Evolutionary conservation across 306 rosid genomes (phyloP).

Genomic region (Malus asiatica): DNA sequence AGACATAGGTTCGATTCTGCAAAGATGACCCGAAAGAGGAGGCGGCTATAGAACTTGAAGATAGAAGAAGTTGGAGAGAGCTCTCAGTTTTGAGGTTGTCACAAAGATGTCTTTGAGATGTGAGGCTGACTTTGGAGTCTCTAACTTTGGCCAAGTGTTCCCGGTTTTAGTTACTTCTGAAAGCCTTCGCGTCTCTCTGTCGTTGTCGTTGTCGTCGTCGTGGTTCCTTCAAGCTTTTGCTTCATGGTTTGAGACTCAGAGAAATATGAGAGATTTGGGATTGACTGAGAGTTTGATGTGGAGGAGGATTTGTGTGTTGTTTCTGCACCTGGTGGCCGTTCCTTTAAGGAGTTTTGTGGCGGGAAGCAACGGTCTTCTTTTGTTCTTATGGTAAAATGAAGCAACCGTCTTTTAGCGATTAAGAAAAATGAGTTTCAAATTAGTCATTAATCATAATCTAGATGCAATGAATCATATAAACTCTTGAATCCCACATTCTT

Average conservation of each 20-base stretch:
- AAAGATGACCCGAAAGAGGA: not conserved
- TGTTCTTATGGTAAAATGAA: too few relatives aligned
- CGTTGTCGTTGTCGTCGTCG: not conserved
- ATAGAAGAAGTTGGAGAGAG: constrained; percentile 3
- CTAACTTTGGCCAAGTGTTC: constrained; percentile 10
- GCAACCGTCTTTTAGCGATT: too few relatives aligned
- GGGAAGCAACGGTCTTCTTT: not conserved
- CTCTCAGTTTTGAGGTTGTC: not conserved
- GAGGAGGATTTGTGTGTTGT: not conserved
- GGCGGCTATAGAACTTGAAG: not conserved
- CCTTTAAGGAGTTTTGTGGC: not conserved
- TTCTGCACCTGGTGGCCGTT: not conserved
- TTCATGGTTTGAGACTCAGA: not conserved
- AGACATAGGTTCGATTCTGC: not conserved
- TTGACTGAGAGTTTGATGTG: not conserved
- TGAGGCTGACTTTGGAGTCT: too few relatives aligned
- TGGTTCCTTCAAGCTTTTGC: not conserved
- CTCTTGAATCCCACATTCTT: too few relatives aligned
- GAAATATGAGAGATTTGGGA: not conserved
- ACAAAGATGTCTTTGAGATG: not conserved
- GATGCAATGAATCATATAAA: too few relatives aligned
- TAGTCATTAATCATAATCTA: too few relatives aligned
- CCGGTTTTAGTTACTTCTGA: constrained; percentile 15
- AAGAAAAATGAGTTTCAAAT: too few relatives aligned
- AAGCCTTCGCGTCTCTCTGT: not conserved